Conservation (phyloP, 257 asterid genomes). For the Solanum pennellii region DNA sequence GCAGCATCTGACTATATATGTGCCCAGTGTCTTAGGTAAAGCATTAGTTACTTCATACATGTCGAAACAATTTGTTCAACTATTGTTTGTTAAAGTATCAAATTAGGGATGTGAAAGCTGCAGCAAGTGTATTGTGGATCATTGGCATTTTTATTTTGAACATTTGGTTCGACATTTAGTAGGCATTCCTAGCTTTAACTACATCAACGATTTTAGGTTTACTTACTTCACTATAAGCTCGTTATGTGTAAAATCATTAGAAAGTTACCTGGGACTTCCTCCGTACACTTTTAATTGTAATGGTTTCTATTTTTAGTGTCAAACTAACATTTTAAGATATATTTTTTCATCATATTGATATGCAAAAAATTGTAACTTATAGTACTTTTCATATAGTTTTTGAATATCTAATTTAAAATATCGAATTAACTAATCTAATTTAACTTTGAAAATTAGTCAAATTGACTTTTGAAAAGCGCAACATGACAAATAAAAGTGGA, state of each 20-base stretch:
- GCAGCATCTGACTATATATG: conserved; percentile 79
- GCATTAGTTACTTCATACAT: not conserved
- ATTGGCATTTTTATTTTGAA: not conserved
- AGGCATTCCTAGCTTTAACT: not conserved
- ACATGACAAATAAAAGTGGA: too few relatives aligned
- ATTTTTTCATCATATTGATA: too few relatives aligned
- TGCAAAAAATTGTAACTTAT: too few relatives aligned
- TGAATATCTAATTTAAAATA: too few relatives aligned
- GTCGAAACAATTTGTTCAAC: not conserved
- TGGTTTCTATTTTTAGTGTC: too few relatives aligned
- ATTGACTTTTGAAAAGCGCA: too few relatives aligned
- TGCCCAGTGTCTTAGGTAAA: conserved; percentile 87
- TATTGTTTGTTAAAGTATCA: not conserved
- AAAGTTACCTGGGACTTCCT: not conserved
- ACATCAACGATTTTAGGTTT: not conserved
- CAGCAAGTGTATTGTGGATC: not conserved
- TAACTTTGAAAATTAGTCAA: too few relatives aligned
- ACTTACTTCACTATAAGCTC: not conserved
- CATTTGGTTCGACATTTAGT: not conserved
- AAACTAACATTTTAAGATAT: too few relatives aligned
- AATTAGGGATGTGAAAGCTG: not conserved
- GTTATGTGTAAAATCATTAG: not conserved
- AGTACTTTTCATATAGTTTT: too few relatives aligned
- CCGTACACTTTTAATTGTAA: too few relatives aligned
- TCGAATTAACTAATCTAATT: too few relatives aligned